Evolutionary conservation across 805 yeast genomes (phyloP), one percentile per base, ranked within the genome.

Genomic region (Cyberlindnera samutprakarnensis): DNA sequence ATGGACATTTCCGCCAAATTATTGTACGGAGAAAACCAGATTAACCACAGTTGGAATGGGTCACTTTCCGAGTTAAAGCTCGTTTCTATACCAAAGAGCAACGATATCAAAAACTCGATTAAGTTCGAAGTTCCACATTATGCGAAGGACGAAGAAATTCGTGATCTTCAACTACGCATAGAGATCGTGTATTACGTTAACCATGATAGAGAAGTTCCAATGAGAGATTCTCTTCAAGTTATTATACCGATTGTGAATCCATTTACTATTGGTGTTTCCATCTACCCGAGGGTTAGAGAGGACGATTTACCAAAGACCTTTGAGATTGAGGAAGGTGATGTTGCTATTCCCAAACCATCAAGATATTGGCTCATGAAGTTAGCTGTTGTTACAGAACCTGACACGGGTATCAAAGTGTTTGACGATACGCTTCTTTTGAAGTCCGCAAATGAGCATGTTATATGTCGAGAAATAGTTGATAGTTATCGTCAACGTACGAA

Each of bases 311-410:
- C 64, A 46, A 13, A 40, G 40, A 3, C 55, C 44, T 41, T 42
- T 44, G 32, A 28, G 37, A 23, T 41, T 25, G 16, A 33, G 9
- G 43, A 39, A 3, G 43, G 35, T 4, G 44, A 42, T 33, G 5
- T 42, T 36, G 33, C 39, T 5, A 17, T 36, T 8, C 58, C 64
- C 3, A 48, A 49, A 19, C 62, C 61, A 18, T 39, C 53, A 6
- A 48, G 70, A 25, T 44, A 46, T 18, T 62, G 69, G 69, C 34
- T 52, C 51, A 40, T 51, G 44, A 42, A 47, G 39, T 18, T 45
- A 24, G 17, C 56, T 50, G 16, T 70, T 44, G 38, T 39, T n/a
- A 52, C 50, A 7, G 62, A 57, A 14, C 58, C 69, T 3, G 57
- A 54, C 3, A 4, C 14, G 7, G 16, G 21, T 12, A 6, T 21